These are phyloP conservation scores for Turritis glabra DNA, from an alignment of 345 rosid species.

Conservation along the genomic window DNA sequence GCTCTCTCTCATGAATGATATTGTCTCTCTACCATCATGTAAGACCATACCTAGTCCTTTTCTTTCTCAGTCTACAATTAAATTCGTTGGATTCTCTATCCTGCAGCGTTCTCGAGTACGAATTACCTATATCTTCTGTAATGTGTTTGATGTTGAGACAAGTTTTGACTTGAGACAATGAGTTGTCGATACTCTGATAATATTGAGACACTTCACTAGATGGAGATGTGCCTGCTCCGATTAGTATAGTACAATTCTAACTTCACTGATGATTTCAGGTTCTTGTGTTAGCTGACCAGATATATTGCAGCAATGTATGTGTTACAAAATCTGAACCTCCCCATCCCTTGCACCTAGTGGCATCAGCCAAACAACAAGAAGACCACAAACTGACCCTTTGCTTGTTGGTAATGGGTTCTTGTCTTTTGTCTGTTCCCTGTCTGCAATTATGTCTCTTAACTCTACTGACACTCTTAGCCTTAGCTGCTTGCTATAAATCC, in stretches of 20 bases:
- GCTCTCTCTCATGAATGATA: constrained; percentile 13
- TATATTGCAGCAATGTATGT: constrained; percentile 1
- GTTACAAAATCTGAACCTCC: constrained; percentile 17
- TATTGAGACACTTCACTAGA: constrained; percentile 1
- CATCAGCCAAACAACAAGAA: constrained; percentile 21
- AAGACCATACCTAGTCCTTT: constrained; percentile 26
- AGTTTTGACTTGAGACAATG: constrained; percentile 20
- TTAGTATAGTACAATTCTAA: constrained; percentile 12
- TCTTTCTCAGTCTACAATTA: background rate
- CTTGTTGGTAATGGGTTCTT: constrained; percentile 36
- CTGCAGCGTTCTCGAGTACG: background rate
- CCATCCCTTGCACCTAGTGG: constrained; percentile 32
- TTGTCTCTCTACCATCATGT: constrained; percentile 12
- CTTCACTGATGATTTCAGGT: constrained; percentile 13
- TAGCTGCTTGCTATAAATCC: constrained; percentile 23
- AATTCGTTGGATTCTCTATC: constrained; percentile 16
- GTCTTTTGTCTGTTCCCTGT: constrained; percentile 36
- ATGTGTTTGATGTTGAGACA: background rate
- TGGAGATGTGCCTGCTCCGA: constrained; percentile 6
- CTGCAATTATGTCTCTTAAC: constrained; percentile 26
- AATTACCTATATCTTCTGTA: background rate
- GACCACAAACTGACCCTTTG: constrained; percentile 21
- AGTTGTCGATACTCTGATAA: background rate
- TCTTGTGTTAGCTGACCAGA: background rate
- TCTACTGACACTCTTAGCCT: constrained; percentile 5